A percentile compares a stretch with the other conserved stretches of the same genome.
phyloP scores from a whole-genome alignment of 2,329 filamentous ascomycete genomes.

The Xylariaceae sp. region DNA sequence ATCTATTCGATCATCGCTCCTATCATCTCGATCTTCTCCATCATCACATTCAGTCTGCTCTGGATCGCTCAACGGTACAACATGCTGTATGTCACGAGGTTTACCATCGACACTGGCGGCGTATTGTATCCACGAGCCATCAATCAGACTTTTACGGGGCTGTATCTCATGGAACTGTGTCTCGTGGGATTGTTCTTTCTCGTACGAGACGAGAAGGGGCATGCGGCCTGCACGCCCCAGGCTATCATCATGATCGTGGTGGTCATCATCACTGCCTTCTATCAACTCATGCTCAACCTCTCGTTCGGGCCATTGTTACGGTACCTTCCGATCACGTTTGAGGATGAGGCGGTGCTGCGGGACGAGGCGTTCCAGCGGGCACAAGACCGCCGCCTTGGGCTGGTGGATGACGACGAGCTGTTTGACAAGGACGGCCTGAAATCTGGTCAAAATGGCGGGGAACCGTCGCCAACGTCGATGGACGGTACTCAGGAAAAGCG shows the following conservation, averaged over 20 bases:
- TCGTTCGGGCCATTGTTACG: conserved; percentile 80
- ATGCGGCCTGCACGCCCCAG: conserved; percentile 61
- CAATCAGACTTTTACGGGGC: conserved; percentile 88
- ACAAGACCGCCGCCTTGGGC: conserved; percentile 62
- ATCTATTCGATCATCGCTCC: conserved; percentile 87
- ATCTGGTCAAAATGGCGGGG: conserved; percentile 36
- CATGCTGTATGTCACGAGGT: conserved; percentile 88
- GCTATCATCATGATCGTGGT: conserved; percentile 79
- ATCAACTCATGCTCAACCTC: conserved; percentile 71
- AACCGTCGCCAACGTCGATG: conserved; percentile 28
- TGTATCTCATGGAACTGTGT: conserved; percentile 91
- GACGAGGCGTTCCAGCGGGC: conserved; percentile 82
- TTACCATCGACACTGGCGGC: conserved; percentile 84
- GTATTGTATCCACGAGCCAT: conserved; percentile 86
- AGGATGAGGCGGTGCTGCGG: conserved; percentile 87
- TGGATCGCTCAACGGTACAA: conserved; percentile 97
- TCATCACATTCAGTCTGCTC: conserved; percentile 83
- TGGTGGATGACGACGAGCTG: conserved; percentile 42
- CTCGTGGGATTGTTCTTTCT: conserved; percentile 88
- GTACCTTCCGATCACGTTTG: conserved; percentile 88
- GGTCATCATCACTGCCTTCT: conserved; percentile 62
- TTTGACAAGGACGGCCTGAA: conserved; percentile 31
- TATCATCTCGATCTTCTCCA: conserved; percentile 84
- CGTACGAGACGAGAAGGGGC: conserved; percentile 47
- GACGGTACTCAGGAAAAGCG: conserved; percentile 17